Evolutionary conservation across 768 basidiomycete species (phyloP).

Genomic region (Lactarius hengduanensis): DNA sequence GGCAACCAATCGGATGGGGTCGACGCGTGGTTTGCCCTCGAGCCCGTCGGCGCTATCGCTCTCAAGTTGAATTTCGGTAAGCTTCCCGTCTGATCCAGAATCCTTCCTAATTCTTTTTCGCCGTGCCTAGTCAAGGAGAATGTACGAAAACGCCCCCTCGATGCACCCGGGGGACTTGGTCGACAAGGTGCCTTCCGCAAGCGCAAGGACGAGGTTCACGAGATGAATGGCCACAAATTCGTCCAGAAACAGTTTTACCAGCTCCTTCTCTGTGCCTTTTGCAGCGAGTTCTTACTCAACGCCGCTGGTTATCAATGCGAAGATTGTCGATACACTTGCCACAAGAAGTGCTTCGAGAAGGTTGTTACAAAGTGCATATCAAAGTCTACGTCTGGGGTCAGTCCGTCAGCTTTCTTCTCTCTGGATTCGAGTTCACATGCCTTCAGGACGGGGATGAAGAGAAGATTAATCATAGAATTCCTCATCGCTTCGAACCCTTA

Average conservation of each 20-base stretch:
- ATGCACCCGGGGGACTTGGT: slow-evolving; percentile 87
- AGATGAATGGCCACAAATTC: slow-evolving; percentile 99
- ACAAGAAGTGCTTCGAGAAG: slow-evolving; percentile 98
- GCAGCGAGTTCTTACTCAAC: slow-evolving; percentile 95
- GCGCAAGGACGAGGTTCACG: slow-evolving; percentile 96
- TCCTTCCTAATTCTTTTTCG: slow-evolving; percentile 18
- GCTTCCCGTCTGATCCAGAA: slow-evolving; percentile 35
- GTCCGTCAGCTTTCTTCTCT: slow-evolving; percentile 34
- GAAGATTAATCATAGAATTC: slow-evolving; percentile 98
- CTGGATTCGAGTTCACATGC: slow-evolving; percentile 7
- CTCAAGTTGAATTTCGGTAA: slow-evolving; percentile 89
- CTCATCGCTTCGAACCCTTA: slow-evolving; percentile 95
- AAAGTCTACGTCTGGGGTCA: slow-evolving; percentile 90
- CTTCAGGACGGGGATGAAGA: slow-evolving; percentile 91
- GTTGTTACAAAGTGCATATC: slow-evolving; percentile 99
- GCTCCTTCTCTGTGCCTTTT: slow-evolving; percentile 97
- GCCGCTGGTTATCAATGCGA: slow-evolving; percentile 99
- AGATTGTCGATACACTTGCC: slow-evolving; percentile 97
- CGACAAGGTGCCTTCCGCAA: slow-evolving; percentile 98
- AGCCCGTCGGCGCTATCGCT: slow-evolving; percentile 92
- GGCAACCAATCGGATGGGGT: slow-evolving; percentile 63
- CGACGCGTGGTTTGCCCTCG: slow-evolving; percentile 96
- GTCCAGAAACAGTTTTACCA: slow-evolving; percentile 97
- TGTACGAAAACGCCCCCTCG: slow-evolving; percentile 91
- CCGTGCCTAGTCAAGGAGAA: slow-evolving; percentile 86